Evolutionary conservation across 768 basidiomycete genomes (phyloP), one percentile per base, ranked within the genome.

Genomic region (Leccinum uliginosum): DNA sequence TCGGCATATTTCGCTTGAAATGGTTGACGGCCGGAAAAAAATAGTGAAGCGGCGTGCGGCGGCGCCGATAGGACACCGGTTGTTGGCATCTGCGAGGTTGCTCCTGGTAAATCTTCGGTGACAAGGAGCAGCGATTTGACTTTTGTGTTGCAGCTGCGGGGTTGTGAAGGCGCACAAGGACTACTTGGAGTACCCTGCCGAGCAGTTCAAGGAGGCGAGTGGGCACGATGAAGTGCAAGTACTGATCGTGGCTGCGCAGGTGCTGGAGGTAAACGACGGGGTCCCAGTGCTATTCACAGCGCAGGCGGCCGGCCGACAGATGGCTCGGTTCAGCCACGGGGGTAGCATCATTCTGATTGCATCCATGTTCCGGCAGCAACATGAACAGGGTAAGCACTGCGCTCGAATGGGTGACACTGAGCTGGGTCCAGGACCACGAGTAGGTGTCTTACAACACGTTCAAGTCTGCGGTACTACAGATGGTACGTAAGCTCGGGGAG

Each of bases 371-470:
- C 6, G 85, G 84, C 4, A 80, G 78, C n/a, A 78, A 90, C 60
- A 85, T 86, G 50, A 90, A 91, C 71, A 80, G 76, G 71, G 90
- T 86, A 56, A 53, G 75, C 52, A 14, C 46, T 40, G 38, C 9
- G 26, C 19, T 8, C 40, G 3, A n/a, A 35, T 19, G 15, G 12
- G 2, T 1, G 10, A 1, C 7, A 6, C 55, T 59, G 23, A 53
- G 19, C n/a, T 7, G 2, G 3, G 44, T 14, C 29, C 60, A 87
- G 89, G 87, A 83, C 60, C 86, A 88, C 62, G 80, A 83, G 2
- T 89, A 85, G 87, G 80, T 85, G 50, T 81, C 86, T 12, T 91
- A 90, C 73, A 89, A 90, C 71, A 78, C 81, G 49, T 87, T 85
- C 73, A 91, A 91, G 71, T 81, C 85, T 1, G 89, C 83, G 5